Base-by-base conservation (phyloP, 306 rosid genomes). In the Sphenostylis stenocarpa region DNA sequence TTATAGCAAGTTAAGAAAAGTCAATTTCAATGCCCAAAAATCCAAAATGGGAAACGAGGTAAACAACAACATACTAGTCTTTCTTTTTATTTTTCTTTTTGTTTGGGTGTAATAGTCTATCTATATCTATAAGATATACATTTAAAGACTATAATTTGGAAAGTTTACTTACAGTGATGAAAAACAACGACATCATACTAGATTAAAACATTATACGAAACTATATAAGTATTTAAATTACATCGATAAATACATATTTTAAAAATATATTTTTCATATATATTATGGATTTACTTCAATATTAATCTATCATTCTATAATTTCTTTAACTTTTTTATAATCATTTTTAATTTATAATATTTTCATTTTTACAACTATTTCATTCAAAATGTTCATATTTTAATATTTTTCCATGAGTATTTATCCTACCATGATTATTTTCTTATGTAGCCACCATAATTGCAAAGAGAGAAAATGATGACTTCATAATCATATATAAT, bases 1-100 rank as follows among this genome's bases (percentile, higher is more conserved):
- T 47, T 34, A 24, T 57, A 53, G 34, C 19, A 78, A 64, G 24
- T 62, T 23, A 13, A 24, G 48, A 53, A 76, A 34, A 44, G 43
- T 36, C 29, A 61, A 29, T 6, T 61, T 77, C 66, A 52, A 64
- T 56, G 45, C 41, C 28, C 38, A 67, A 60, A 29, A 72, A 57
- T 5, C 7, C n/a, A 41, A 10, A 39, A 34, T 6, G 51, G 44
- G 31, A 58, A 73, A 57, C 39, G 58, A 62, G 11, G 55, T 16
- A 4, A 49, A 24, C 2, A 52, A 33, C 39, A 75, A 28, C 67
- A 66, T 51, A 36, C 36, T 33, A 52, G 7, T 34, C 15, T n/a
- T 12, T 19, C 11, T 6, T 19, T 55, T 21, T 19, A 7, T 47
- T 34, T 20, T 45, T 10, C 21, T 9, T 60, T 53, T 19, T 14